Evolutionary conservation across 495 filamentous ascomycete species (phyloP).

Genomic region (Penicillium waksmanii): DNA sequence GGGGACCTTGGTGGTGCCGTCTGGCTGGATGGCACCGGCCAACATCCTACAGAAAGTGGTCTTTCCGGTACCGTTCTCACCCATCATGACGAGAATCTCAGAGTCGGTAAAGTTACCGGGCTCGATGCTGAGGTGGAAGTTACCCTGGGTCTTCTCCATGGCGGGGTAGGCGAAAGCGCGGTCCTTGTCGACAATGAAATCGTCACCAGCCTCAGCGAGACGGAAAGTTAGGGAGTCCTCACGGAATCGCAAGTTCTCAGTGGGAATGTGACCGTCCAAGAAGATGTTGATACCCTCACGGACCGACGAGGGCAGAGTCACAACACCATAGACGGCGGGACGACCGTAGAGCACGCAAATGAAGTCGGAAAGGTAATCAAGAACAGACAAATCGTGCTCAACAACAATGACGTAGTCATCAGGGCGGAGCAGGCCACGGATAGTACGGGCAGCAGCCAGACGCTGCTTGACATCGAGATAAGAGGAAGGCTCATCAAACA

Average conservation of each 20-base stretch:
- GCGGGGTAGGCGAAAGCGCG: conserved; percentile 83
- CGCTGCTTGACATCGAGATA: conserved; percentile 99
- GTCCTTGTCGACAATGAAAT: conserved; percentile 82
- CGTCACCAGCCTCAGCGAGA: conserved; percentile 88
- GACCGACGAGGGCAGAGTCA: conserved; percentile 94
- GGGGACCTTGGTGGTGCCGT: conserved; percentile 73
- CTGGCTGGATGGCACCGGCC: conserved; percentile 89
- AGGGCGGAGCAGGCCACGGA: conserved; percentile 82
- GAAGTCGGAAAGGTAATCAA: conserved; percentile 98
- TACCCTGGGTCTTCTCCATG: conserved; percentile 93
- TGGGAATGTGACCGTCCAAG: conserved; percentile 95
- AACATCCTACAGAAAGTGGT: conserved; percentile 98
- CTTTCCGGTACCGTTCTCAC: conserved; percentile 94
- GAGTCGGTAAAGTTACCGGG: conserved; percentile 91
- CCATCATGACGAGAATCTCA: conserved; percentile 99
- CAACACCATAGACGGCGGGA: conserved; percentile 95
- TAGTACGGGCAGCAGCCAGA: conserved; percentile 87
- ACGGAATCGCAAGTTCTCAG: conserved; percentile 97
- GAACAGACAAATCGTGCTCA: conserved; percentile 96
- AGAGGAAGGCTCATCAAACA: conserved; percentile 99
- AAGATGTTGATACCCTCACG: conserved; percentile 99
- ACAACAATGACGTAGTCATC: conserved; percentile 98
- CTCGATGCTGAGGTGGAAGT: conserved; percentile 84
- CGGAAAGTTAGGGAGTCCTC: conserved; percentile 97
- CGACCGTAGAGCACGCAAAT: conserved; percentile 96